phyloP scores from a whole-genome alignment of 1,284 basidiomycete species.

The Volvariella volvacea region DNA sequence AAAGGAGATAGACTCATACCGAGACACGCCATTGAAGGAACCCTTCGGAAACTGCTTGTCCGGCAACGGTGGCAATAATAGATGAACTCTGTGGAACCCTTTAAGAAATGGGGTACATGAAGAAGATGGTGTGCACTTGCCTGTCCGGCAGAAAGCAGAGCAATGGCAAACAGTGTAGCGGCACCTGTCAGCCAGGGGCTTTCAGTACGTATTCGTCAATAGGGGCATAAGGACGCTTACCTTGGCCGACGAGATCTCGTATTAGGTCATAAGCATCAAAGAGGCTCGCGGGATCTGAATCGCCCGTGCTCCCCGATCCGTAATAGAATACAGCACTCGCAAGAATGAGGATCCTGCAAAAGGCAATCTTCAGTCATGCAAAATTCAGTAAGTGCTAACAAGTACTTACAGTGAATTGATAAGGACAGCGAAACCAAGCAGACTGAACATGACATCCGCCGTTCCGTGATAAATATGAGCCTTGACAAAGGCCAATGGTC shows the following conservation, averaged over 20 bases:
- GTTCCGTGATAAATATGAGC: slow-evolving; percentile 78
- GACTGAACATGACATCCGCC: slow-evolving; percentile 55
- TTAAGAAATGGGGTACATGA: slow-evolving; percentile 1
- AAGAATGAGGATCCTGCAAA: slow-evolving; percentile 59
- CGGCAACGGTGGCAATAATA: slow-evolving; percentile 89
- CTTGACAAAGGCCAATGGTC: slow-evolving; percentile 59
- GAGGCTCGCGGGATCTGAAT: slow-evolving; percentile 52
- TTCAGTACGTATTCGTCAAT: background rate
- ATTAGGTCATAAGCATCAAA: slow-evolving; percentile 82
- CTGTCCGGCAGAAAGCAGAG: slow-evolving; percentile 78
- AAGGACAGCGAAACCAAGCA: slow-evolving; percentile 79
- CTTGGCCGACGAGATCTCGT: slow-evolving; percentile 54
- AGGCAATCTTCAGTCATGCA: background rate
- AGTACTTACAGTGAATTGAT: slow-evolving; percentile 73
- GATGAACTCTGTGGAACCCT: slow-evolving; percentile 63
- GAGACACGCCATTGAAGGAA: slow-evolving; percentile 89
- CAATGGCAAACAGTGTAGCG: slow-evolving; percentile 81
- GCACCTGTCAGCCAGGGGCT: slow-evolving; percentile 42
- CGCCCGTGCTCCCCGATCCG: slow-evolving; percentile 26
- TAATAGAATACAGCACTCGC: slow-evolving; percentile 74
- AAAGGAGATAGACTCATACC: slow-evolving; percentile 28
- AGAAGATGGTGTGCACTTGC: slow-evolving; percentile 15
- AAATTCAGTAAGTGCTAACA: background rate
- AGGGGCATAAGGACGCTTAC: slow-evolving; percentile 27
- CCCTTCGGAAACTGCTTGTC: slow-evolving; percentile 91